Conservation (phyloP, 352 stramenopile genomes). For the Phytophthora europaea region DNA sequence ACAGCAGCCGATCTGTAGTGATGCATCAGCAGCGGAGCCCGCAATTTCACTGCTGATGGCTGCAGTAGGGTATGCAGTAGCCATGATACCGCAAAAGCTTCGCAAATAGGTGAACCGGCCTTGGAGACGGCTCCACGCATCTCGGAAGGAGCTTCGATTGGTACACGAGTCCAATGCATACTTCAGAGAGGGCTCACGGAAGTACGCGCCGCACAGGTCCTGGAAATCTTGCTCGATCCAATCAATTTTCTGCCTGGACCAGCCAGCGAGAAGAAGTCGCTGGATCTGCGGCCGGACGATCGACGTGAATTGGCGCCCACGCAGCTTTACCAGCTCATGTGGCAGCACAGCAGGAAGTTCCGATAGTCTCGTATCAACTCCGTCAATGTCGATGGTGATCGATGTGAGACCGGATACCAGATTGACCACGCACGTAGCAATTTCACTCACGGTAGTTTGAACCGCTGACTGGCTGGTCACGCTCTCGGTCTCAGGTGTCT, state of each 20-base stretch:
- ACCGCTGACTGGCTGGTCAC: conserved; percentile 7
- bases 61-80: conserved; percentile 30
- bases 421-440: conserved; percentile 29
- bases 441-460: conserved; percentile 26
- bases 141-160: conserved; percentile 24
- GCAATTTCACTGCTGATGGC: neutral
- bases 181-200: conserved; percentile 28
- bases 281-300: conserved; percentile 28
- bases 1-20: conserved; percentile 1
- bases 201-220: conserved; percentile 31
- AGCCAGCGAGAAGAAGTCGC: conserved; percentile 32
- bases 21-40: neutral
- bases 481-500: conserved; percentile 11
- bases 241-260: conserved; percentile 38
- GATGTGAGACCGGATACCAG: conserved; percentile 34
- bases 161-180: conserved; percentile 15
- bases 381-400: conserved; percentile 31
- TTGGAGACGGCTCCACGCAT: conserved; percentile 27
- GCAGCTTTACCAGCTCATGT: conserved; percentile 36
- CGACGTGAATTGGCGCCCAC: conserved; percentile 31
- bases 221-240: conserved; percentile 50
- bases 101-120: conserved; percentile 35
- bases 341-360: conserved; percentile 34
- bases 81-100: conserved; percentile 35
- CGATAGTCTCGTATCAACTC: neutral